These are phyloP conservation scores for Acrocalymma vagum DNA, from an alignment of 2,329 filamentous ascomycete genomes.

Conservation along the genomic window DNA sequence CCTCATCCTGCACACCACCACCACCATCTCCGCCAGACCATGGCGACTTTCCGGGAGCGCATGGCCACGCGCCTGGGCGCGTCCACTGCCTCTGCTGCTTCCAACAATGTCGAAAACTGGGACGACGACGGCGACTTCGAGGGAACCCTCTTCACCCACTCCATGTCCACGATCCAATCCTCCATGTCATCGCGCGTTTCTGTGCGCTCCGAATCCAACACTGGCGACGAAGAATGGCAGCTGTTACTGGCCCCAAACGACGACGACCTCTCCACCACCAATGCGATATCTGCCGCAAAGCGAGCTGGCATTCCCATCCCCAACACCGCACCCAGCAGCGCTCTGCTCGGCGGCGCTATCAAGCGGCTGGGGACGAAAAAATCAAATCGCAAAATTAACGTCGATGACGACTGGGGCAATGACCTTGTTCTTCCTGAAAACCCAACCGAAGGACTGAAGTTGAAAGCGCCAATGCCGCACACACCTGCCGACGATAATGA, in stretches of 20 bases:
- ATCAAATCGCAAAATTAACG: constrained; percentile 52
- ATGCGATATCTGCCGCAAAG: constrained; percentile 87
- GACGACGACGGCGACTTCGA: constrained; percentile 60
- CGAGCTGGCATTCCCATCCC: constrained; percentile 92
- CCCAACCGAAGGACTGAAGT: constrained; percentile 48
- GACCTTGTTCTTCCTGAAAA: constrained; percentile 56
- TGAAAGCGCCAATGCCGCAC: constrained; percentile 56
- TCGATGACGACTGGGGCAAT: constrained; percentile 61
- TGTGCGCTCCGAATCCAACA: constrained; percentile 79
- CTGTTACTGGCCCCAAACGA: constrained; percentile 86
- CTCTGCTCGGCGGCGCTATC: constrained; percentile 90
- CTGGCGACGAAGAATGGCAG: constrained; percentile 86
- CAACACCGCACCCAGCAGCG: constrained; percentile 84
- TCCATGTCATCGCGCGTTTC: constrained; percentile 84
- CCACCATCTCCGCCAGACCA: constrained; percentile 41
- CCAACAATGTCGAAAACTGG: constrained; percentile 74
- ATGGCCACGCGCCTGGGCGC: too few species aligned
- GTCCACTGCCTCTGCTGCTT: constrained; percentile 64
- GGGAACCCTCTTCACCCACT: constrained; percentile 76
- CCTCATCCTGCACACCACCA: constrained; percentile 24
- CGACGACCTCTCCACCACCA: constrained; percentile 81
- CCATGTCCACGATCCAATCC: constrained; percentile 74
- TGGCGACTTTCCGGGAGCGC: constrained; percentile 49
- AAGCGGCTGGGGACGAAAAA: constrained; percentile 77
- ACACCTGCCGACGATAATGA: constrained; percentile 68